A percentile compares a stretch with the other conserved stretches of the same genome.
Evolutionary conservation across 768 basidiomycete species (phyloP).

Genomic region (Mycena crocata): DNA sequence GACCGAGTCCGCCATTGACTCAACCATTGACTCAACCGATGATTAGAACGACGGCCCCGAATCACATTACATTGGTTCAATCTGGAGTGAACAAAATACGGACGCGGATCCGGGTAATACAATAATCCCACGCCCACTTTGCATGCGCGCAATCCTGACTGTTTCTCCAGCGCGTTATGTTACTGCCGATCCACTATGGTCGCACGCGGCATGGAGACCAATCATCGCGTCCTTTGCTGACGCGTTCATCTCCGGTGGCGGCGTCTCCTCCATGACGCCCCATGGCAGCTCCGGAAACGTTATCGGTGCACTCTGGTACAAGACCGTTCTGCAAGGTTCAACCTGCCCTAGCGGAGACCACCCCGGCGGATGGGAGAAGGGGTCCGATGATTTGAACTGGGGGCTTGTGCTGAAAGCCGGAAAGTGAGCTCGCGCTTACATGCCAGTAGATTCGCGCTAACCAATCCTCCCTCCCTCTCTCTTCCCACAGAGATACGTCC

Average conservation of each 20-base stretch:
- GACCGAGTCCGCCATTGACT: no score
- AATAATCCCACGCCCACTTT: no score
- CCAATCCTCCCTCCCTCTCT: no score
- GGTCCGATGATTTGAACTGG: background rate
- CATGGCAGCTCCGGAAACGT: background rate
- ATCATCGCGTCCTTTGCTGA: background rate
- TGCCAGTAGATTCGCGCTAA: no score
- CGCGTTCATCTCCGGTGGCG: background rate
- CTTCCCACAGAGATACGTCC: no score
- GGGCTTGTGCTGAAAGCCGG: background rate
- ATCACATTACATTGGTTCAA: background rate
- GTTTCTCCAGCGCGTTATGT: slow-evolving; percentile 1
- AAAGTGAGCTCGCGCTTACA: no score
- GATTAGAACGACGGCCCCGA: background rate
- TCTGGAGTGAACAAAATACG: background rate
- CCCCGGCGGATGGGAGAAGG: background rate
- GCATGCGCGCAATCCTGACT: no score
- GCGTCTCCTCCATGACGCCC: no score
- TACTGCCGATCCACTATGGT: background rate
- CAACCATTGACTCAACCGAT: background rate
- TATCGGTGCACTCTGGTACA: background rate
- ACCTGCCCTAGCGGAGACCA: background rate
- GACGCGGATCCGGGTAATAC: background rate
- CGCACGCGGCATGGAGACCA: background rate
- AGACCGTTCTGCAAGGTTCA: no score